Conservation (phyloP, 148 eudicot genomes). For the Silene conica region DNA sequence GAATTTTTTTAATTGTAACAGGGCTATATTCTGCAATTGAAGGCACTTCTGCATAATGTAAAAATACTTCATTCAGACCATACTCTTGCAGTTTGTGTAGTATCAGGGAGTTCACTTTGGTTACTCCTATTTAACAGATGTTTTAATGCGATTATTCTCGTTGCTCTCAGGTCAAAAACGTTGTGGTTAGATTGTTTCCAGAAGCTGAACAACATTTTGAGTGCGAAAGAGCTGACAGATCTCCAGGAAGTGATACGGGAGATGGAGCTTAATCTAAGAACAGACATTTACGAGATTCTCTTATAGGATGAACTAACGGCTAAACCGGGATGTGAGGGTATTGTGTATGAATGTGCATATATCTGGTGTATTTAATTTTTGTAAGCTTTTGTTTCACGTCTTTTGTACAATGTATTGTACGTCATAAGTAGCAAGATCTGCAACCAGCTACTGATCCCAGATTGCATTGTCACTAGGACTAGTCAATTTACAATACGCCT, state of each 20-base stretch:
- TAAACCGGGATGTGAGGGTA: neutral
- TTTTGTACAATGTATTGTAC: neutral
- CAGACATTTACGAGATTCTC: constrained; percentile 88
- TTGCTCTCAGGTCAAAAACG: constrained; percentile 60
- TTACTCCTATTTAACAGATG: neutral
- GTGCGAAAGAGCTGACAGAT: constrained; percentile 78
- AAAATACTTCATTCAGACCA: no score
- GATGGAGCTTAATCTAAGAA: constrained; percentile 80
- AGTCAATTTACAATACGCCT: neutral
- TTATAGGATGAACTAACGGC: constrained; percentile 49
- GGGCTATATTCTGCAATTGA: no score
- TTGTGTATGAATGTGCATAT: neutral
- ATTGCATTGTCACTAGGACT: neutral
- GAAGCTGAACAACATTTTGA: constrained; percentile 46
- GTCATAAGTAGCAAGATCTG: neutral
- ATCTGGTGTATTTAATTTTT: no score
- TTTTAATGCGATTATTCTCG: neutral
- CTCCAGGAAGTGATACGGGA: constrained; percentile 95
- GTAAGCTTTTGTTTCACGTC: neutral
- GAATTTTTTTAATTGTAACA: no score
- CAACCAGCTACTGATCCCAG: neutral
- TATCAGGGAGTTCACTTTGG: neutral
- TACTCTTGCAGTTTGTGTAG: no score
- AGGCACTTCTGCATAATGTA: no score
- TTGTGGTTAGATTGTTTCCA: constrained; percentile 90